Conservation (phyloP, 1,139 yeast species). For the Debaryomyces psychrophilus region DNA sequence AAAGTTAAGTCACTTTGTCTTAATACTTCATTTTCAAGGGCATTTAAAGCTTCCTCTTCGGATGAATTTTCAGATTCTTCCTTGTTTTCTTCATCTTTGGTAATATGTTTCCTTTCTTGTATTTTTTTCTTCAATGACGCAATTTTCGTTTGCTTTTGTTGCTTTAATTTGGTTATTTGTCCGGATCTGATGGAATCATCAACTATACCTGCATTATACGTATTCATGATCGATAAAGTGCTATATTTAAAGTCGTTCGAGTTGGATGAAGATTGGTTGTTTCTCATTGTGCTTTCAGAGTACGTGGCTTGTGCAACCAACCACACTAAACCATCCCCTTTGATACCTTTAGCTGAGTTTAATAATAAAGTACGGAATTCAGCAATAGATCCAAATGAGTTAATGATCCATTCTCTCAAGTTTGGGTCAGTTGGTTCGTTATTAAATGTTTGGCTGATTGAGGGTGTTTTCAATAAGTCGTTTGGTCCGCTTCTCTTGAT, state of each 20-base stretch:
- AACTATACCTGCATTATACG: constrained; percentile 76
- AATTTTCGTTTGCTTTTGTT: constrained; percentile 37
- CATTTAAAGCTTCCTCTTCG: constrained; percentile 14
- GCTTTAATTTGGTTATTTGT: constrained; percentile 44
- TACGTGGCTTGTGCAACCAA: constrained; percentile 59
- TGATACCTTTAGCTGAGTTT: constrained; percentile 62
- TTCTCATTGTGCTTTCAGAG: constrained; percentile 31
- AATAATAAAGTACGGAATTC: constrained; percentile 68
- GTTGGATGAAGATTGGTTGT: constrained; percentile 21
- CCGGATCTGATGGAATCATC: constrained; percentile 56
- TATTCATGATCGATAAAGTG: constrained; percentile 64
- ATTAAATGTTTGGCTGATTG: constrained; percentile 21
- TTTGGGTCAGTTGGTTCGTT: constrained; percentile 44
- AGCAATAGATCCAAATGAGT: constrained; percentile 66
- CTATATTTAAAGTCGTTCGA: constrained; percentile 38
- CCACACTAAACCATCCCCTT: constrained; percentile 81
- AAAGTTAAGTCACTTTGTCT: constrained; percentile 26
- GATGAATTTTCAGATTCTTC: constrained; percentile 12
- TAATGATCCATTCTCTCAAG: constrained; percentile 48
- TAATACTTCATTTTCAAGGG: constrained; percentile 11
- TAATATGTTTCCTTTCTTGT: constrained; percentile 17
- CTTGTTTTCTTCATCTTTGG: constrained; percentile 17
- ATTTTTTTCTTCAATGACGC: constrained; percentile 28
- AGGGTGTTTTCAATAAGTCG: constrained; percentile 50
- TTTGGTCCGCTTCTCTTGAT: constrained; percentile 26